Evolutionary conservation across 768 basidiomycete genomes (phyloP).

Genomic region (Calocera viscosa): DNA sequence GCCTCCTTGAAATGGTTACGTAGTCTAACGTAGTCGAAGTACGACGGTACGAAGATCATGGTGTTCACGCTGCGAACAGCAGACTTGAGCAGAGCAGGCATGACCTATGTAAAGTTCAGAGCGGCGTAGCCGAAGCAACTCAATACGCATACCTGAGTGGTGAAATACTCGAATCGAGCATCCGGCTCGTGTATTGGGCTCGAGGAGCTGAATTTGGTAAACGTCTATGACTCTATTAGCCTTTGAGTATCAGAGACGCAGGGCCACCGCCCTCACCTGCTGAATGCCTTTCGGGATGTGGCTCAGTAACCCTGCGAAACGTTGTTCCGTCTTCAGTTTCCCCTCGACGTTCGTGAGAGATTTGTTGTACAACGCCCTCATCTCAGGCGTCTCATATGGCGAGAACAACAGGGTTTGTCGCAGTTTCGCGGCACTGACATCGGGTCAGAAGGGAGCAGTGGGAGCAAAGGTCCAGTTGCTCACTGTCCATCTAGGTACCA

Average conservation of each 20-base stretch:
- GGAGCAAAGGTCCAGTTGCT: conserved; percentile 25
- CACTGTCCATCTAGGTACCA: conserved; percentile 96
- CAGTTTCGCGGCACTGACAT: conserved; percentile 58
- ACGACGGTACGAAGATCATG: conserved; percentile 80
- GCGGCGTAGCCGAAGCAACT: neutral
- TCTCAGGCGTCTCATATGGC: conserved; percentile 81
- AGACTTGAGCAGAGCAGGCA: conserved; percentile 75
- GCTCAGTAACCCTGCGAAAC: conserved; percentile 50
- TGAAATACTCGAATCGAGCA: conserved; percentile 76
- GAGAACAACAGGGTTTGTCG: conserved; percentile 85
- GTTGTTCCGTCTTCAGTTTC: conserved; percentile 55
- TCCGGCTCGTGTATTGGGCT: conserved; percentile 71
- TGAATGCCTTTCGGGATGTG: conserved; percentile 72
- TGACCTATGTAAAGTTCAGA: conserved; percentile 36
- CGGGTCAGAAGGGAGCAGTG: neutral
- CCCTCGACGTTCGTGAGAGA: conserved; percentile 73
- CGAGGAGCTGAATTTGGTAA: conserved; percentile 58
- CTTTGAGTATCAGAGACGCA: neutral
- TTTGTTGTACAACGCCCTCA: conserved; percentile 62
- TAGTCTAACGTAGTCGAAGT: conserved; percentile 90
- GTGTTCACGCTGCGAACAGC: conserved; percentile 88
- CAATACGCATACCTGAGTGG: conserved; percentile 49
- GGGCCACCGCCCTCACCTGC: conserved; percentile 40
- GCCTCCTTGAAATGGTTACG: conserved; percentile 74
- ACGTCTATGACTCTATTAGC: conserved; percentile 37